Evolutionary conservation across 148 eudicot species (phyloP), one percentile per base, ranked within the genome.

Genomic region (Diospyros kaki): DNA sequence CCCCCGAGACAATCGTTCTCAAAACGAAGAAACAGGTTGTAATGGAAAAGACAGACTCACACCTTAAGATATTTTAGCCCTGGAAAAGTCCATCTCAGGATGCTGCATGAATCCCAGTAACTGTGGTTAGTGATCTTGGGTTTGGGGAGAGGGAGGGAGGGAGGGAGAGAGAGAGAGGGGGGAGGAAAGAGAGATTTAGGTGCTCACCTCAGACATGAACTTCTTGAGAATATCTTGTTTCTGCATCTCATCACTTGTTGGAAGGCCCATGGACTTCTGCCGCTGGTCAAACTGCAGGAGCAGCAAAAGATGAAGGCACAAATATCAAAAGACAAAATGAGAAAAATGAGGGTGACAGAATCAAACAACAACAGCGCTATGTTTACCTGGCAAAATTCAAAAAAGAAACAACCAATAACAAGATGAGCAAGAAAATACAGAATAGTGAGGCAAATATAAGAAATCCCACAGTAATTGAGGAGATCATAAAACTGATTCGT

Each of bases 261-360:
- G 98, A 69, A 82, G 87, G 53, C 98, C 97, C 98, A 86, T 88
- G 9, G 85, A 74, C 79, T 91, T 91, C 79, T 94, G 98, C 68
- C 95, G 88, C 78, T 90, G 97, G 63, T 94, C 97, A 79, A 90
- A 94, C 98, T 93, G 80, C 74, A 73, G 1, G 39, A 28, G 28
- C 28, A 28, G 28, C 28, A 28, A 28, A 28, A 28, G 28, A 28
- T 28, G 28, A 28, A 28, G 28, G 28, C 28, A 28, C 28, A 28
- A 28, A 28, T 28, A 28, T 28, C 28, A 28, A 28, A 28, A 28
- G 28, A 28, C 28, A 28, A 28, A 28, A 28, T 28, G 28, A 28
- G 40, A 40, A 40, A 43, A 12, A 54, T 13, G 12, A 69, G 39
- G 18, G 45, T 7, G 38, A 50, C 14, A 68, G 15, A 53, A 68